Conservation (phyloP, 2,329 filamentous ascomycete species). For the Curvularia spicifera region DNA sequence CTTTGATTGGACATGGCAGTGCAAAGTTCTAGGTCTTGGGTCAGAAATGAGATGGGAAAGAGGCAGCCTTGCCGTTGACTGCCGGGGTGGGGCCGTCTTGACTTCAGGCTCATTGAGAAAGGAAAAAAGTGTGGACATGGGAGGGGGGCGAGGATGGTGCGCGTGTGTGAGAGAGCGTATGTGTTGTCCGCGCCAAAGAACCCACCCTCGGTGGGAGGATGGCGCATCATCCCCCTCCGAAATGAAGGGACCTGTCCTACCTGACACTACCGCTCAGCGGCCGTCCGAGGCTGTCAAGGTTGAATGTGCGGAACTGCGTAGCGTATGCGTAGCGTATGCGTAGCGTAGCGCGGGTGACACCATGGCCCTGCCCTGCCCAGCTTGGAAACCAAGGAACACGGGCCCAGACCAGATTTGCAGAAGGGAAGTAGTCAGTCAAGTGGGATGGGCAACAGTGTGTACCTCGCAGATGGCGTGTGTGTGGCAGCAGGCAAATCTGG, state of each 20-base stretch:
- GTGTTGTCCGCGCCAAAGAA: conserved; percentile 42
- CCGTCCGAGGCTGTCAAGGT: conserved; percentile 19
- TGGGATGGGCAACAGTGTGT: conserved; percentile 16
- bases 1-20: conserved; percentile 35
- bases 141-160: conserved; percentile 20
- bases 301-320: conserved; percentile 22
- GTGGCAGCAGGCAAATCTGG: neutral
- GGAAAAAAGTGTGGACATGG: conserved; percentile 9
- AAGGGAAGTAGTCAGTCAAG: conserved; percentile 2
- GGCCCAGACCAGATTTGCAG: conserved; percentile 26
- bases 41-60: conserved; percentile 31
- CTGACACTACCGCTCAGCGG: conserved; percentile 28
- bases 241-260: conserved; percentile 50
- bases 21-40: conserved; percentile 16
- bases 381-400: conserved; percentile 24
- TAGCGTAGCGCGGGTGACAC: conserved; percentile 28
- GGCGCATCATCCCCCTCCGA: conserved; percentile 43
- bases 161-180: conserved; percentile 19
- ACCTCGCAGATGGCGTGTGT: conserved; percentile 1
- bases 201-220: conserved; percentile 45
- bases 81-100: conserved; percentile 33
- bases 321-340: conserved; percentile 6
- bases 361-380: neutral
- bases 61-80: conserved; percentile 30
- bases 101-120: conserved; percentile 45